These are phyloP conservation scores for Lithohypha guttulata DNA, from an alignment of 2,329 filamentous ascomycete genomes.

Conservation along the genomic window DNA sequence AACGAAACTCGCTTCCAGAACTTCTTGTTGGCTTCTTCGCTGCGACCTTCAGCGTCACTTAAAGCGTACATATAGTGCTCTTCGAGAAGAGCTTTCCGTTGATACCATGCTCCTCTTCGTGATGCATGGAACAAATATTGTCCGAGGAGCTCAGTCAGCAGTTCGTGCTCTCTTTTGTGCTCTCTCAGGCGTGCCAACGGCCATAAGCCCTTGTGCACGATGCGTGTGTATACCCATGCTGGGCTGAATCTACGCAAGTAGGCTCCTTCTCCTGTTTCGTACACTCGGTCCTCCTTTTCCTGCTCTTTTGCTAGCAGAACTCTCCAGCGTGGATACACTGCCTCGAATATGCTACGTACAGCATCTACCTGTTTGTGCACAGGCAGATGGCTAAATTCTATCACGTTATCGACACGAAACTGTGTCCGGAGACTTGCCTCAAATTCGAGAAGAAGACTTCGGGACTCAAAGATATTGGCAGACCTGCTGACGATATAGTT, in stretches of 20 bases:
- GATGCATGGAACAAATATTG: conserved; percentile 80
- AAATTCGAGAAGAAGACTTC: conserved; percentile 69
- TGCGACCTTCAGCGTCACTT: conserved; percentile 37
- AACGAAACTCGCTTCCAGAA: conserved; percentile 71
- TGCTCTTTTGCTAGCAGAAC: conserved; percentile 61
- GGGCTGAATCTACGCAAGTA: conserved; percentile 85
- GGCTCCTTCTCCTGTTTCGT: conserved; percentile 72
- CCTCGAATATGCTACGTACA: conserved; percentile 61
- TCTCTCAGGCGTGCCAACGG: conserved; percentile 74
- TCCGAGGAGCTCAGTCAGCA: conserved; percentile 62
- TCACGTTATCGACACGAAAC: conserved; percentile 65
- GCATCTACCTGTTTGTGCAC: conserved; percentile 54
- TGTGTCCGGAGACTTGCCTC: conserved; percentile 77
- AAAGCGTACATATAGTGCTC: conserved; percentile 82
- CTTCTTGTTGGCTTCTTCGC: conserved; percentile 57
- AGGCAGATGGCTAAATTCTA: conserved; percentile 67
- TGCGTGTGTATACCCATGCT: conserved; percentile 84
- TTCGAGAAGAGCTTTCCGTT: conserved; percentile 84
- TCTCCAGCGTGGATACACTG: conserved; percentile 73
- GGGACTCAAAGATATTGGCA: conserved; percentile 73
- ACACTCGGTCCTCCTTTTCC: conserved; percentile 63
- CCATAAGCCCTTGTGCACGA: conserved; percentile 76
- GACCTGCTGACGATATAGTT: conserved; percentile 84
- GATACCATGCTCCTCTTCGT: conserved; percentile 84
- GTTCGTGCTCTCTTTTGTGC: conserved; percentile 61